Conservation (phyloP, 2,329 filamentous ascomycete genomes). For the Lomentospora prolificans region DNA sequence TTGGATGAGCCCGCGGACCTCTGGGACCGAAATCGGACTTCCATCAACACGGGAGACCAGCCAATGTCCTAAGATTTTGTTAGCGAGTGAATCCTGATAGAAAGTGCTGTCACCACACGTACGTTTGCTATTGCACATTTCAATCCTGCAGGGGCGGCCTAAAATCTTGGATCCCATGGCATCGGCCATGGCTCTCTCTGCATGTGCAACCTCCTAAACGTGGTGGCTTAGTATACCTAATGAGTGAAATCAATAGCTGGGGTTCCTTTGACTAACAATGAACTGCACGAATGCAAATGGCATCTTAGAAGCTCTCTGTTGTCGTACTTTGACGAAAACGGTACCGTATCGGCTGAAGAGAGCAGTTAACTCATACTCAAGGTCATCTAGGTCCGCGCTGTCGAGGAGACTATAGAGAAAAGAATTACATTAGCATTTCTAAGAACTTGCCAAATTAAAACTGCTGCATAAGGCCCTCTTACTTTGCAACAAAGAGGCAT, state of each 20-base stretch:
- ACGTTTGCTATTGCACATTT: conserved; percentile 51
- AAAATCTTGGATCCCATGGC: conserved; percentile 40
- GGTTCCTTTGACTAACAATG: conserved; percentile 34
- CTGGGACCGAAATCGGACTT: conserved; percentile 26
- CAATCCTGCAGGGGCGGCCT: conserved; percentile 48
- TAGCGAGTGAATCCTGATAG: too few relatives aligned
- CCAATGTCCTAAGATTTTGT: conserved; percentile 23
- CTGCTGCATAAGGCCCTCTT: neutral
- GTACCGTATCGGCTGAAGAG: conserved; percentile 44
- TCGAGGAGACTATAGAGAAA: conserved; percentile 37
- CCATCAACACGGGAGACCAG: conserved; percentile 37
- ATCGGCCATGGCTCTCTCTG: conserved; percentile 34
- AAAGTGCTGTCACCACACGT: too few relatives aligned
- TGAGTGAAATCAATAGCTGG: neutral
- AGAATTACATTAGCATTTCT: neutral
- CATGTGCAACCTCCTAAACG: conserved; percentile 24
- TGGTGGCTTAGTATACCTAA: neutral
- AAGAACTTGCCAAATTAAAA: neutral
- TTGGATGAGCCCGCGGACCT: conserved; percentile 32
- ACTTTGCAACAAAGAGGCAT: neutral
- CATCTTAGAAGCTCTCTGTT: conserved; percentile 36
- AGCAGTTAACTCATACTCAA: conserved; percentile 42
- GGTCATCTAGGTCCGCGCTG: conserved; percentile 34
- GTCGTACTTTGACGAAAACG: conserved; percentile 55
- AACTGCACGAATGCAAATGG: conserved; percentile 57